Evolutionary conservation across 495 filamentous ascomycete species (phyloP).

Genomic region (Melanomma pulvis-pyrius): DNA sequence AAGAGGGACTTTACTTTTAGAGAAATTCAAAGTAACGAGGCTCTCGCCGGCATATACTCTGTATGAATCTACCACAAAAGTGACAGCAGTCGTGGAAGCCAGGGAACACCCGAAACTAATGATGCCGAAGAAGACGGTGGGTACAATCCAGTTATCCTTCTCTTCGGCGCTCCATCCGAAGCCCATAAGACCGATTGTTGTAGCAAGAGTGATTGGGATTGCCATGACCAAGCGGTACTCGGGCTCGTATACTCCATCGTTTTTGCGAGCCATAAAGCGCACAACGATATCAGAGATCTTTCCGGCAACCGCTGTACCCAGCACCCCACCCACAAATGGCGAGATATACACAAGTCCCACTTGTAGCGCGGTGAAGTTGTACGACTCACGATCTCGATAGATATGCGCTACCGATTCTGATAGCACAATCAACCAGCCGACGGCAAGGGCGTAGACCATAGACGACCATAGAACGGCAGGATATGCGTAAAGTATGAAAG

Average conservation of each 20-base stretch:
- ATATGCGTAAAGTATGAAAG: slow-evolving; percentile 85
- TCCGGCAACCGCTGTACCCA: slow-evolving; percentile 89
- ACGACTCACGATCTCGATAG: slow-evolving; percentile 78
- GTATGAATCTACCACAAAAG: slow-evolving; percentile 92
- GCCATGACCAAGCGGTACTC: slow-evolving; percentile 88
- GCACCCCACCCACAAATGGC: slow-evolving; percentile 84
- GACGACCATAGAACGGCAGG: slow-evolving; percentile 92
- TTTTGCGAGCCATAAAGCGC: slow-evolving; percentile 75
- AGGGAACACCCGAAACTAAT: slow-evolving; percentile 97
- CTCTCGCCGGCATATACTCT: slow-evolving; percentile 92
- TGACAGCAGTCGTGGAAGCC: slow-evolving; percentile 86
- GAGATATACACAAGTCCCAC: slow-evolving; percentile 88
- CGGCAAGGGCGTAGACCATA: slow-evolving; percentile 79
- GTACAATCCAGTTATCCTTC: slow-evolving; percentile 82
- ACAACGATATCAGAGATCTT: slow-evolving; percentile 86
- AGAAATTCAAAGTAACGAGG: slow-evolving; percentile 91
- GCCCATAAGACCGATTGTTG: slow-evolving; percentile 88
- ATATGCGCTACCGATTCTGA: slow-evolving; percentile 75
- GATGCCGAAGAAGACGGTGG: slow-evolving; percentile 89
- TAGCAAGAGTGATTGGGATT: slow-evolving; percentile 75
- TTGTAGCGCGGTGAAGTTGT: slow-evolving; percentile 78
- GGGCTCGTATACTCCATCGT: slow-evolving; percentile 92
- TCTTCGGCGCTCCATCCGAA: slow-evolving; percentile 87
- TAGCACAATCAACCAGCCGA: slow-evolving; percentile 96
- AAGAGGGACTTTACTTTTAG: slow-evolving; percentile 66